Percentiles rank a stretch among this genome's conserved stretches.
phyloP scores from a whole-genome alignment of 139 green algal genomes.

The Desmodesmus armatus region DNA sequence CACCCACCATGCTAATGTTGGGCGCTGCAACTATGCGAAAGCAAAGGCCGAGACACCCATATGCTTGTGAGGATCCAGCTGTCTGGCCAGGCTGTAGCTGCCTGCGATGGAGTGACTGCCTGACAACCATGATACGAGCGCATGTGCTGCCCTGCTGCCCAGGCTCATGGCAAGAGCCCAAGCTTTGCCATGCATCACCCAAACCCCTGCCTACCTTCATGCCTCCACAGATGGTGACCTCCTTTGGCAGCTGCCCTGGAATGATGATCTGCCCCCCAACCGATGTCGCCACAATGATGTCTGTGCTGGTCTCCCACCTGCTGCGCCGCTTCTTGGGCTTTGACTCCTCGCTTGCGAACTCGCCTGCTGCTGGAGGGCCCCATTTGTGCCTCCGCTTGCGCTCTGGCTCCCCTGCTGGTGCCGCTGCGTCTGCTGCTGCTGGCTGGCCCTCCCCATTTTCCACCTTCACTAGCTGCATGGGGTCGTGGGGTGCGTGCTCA shows the following conservation, averaged over 20 bases:
- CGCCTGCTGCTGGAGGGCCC: slow-evolving; percentile 46
- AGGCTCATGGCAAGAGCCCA: too few relatives aligned
- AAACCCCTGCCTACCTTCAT: slow-evolving; percentile 68
- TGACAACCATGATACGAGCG: background rate
- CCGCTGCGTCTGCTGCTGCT: slow-evolving; percentile 21
- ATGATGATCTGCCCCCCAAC: slow-evolving; percentile 49
- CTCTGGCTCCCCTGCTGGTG: slow-evolving; percentile 12
- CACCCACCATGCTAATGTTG: too few relatives aligned
- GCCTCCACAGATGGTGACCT: slow-evolving; percentile 56
- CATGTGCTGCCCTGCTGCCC: background rate
- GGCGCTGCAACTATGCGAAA: too few relatives aligned
- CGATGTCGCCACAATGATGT: slow-evolving; percentile 43
- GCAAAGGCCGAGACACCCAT: too few relatives aligned
- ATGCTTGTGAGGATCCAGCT: too few relatives aligned
- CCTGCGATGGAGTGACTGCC: too few relatives aligned
- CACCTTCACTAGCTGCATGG: too few relatives aligned
- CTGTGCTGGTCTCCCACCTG: slow-evolving; percentile 62
- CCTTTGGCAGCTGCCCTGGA: slow-evolving; percentile 57
- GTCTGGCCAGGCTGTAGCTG: too few relatives aligned
- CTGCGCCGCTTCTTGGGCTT: slow-evolving; percentile 56
- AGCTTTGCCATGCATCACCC: background rate
- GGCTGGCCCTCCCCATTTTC: too few relatives aligned
- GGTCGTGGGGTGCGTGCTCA: too few relatives aligned
- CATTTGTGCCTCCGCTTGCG: slow-evolving; percentile 45
- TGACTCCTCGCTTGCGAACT: slow-evolving; percentile 24